Conservation (phyloP, 2,329 filamentous ascomycete genomes). For the Fusarium avenaceum region DNA sequence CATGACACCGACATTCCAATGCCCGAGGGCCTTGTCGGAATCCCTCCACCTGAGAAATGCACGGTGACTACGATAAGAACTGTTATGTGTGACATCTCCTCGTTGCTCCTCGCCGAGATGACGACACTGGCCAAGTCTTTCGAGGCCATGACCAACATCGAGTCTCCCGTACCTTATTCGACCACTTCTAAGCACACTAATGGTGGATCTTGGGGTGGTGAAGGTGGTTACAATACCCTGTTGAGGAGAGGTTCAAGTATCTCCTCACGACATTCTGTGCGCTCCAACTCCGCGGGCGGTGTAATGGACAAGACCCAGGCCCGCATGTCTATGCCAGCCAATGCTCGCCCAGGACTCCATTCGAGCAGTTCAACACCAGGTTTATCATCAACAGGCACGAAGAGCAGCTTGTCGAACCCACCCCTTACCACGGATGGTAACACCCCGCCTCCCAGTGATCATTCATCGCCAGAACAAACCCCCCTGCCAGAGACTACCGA, state of each 20-base stretch:
- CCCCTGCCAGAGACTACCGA: conserved; percentile 58
- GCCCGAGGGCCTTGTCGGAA: conserved; percentile 76
- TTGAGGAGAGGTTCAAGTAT: conserved; percentile 70
- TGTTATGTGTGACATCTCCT: conserved; percentile 83
- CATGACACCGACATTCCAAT: conserved; percentile 65
- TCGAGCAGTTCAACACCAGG: conserved; percentile 62
- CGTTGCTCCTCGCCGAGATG: conserved; percentile 80
- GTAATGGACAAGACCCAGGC: conserved; percentile 70
- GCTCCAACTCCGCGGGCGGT: conserved; percentile 68
- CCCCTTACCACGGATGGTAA: conserved; percentile 64
- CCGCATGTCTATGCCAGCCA: conserved; percentile 85
- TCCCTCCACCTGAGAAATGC: conserved; percentile 77
- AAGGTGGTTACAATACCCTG: conserved; percentile 54
- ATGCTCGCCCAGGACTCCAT: conserved; percentile 60
- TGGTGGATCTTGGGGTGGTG: conserved; percentile 58
- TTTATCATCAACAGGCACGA: conserved; percentile 65
- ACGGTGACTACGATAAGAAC: conserved; percentile 86
- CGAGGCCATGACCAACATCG: conserved; percentile 79
- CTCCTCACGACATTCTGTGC: conserved; percentile 57
- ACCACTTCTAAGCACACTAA: conserved; percentile 55
- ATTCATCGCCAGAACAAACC: conserved; percentile 59
- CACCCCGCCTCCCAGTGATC: conserved; percentile 53
- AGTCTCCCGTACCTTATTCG: conserved; percentile 75
- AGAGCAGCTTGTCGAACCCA: conserved; percentile 63
- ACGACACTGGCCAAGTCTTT: conserved; percentile 79